phyloP scores from a whole-genome alignment of 2,329 filamentous ascomycete genomes.

The Calonectria crousiana region DNA sequence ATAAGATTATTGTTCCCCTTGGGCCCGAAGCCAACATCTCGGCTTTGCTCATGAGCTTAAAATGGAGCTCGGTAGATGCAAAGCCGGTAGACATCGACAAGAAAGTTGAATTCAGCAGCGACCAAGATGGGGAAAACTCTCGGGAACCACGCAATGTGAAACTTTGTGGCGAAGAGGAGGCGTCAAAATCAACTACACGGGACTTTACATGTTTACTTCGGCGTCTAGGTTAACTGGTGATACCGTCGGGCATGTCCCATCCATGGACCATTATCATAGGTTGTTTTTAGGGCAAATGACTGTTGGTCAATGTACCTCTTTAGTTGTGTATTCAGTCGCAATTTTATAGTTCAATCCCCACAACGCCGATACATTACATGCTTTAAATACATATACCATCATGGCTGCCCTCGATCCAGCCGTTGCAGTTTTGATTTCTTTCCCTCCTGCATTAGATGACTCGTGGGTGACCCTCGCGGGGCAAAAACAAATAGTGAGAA shows the following conservation, averaged over 20 bases:
- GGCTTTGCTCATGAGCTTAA: too few species aligned
- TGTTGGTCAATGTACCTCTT: background rate
- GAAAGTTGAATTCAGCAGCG: too few species aligned
- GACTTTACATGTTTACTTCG: too few species aligned
- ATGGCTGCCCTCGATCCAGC: background rate
- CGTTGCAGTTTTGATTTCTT: background rate
- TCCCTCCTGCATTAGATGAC: background rate
- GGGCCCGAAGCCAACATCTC: too few species aligned
- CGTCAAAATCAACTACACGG: too few species aligned
- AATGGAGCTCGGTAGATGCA: too few species aligned
- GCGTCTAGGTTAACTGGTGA: too few species aligned
- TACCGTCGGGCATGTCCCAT: background rate
- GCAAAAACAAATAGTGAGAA: background rate
- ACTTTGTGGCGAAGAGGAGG: too few species aligned
- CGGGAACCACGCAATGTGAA: too few species aligned
- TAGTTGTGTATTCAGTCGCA: background rate
- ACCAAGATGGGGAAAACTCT: too few species aligned
- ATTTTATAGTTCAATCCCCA: background rate
- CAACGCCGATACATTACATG: background rate
- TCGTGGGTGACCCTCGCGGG: background rate
- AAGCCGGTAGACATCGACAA: too few species aligned
- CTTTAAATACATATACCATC: background rate
- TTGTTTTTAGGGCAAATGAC: background rate
- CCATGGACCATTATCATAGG: background rate
- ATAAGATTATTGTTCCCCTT: too few species aligned